Percentiles rank a stretch among this genome's conserved stretches.
Evolutionary conservation across 257 asterid genomes (phyloP).

Genomic region (Solanum bulbocastanum): DNA sequence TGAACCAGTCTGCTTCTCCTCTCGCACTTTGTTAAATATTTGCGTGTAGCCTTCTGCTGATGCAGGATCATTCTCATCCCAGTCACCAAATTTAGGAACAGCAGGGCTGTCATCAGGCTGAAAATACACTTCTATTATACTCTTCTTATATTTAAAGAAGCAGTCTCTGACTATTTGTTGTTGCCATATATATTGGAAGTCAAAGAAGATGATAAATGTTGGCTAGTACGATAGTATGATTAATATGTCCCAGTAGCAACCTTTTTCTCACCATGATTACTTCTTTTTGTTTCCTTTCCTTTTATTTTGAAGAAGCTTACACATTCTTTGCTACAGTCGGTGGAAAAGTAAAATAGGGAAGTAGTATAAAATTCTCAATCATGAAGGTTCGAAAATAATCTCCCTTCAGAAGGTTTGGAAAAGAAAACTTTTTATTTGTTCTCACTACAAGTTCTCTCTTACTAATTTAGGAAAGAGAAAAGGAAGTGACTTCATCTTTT

Average conservation of each 20-base stretch:
- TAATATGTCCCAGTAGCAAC: neutral
- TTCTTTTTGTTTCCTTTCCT: neutral
- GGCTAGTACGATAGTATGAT: neutral
- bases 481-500: neutral
- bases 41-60: slow-evolving; percentile 71
- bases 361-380: neutral
- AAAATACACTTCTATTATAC: neutral
- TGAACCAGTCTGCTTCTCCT: slow-evolving; percentile 54
- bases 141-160: neutral
- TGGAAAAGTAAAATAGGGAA: neutral
- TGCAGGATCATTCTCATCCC: slow-evolving; percentile 78
- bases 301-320: neutral
- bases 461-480: neutral
- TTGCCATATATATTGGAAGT: neutral
- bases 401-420: neutral
- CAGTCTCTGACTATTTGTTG: neutral
- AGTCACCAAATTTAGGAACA: slow-evolving; percentile 79
- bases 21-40: slow-evolving; percentile 52
- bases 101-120: slow-evolving; percentile 77
- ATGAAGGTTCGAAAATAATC: neutral
- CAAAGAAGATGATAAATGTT: neutral
- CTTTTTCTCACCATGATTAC: neutral
- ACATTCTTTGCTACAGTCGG: neutral
- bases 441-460: neutral
- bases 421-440: neutral